Base-by-base conservation (phyloP, 805 yeast genomes). In the Myxozyma neglecta region DNA sequence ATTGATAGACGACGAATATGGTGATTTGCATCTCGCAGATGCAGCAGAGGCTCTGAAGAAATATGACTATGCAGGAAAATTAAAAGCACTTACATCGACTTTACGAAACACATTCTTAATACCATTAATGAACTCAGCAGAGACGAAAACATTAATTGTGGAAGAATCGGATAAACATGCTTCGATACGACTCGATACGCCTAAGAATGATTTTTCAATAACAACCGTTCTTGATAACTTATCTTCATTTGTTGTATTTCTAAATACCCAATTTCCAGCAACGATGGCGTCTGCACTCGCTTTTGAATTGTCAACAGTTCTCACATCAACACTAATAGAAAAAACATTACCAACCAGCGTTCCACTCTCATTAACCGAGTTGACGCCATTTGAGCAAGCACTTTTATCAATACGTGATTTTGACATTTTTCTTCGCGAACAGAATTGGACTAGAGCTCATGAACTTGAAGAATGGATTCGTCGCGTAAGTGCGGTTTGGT, bases 401-500 rank as follows among this genome's bases (percentile, higher is more conserved):
- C 42, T 64, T 29, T n/a, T 13, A 11, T 37, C 42, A n/a, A 42
- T 64, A 14, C 49, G 47, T 18, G n/a, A 34, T 5, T 61, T 64
- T 35, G 67, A 59, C 42, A 24, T 6, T 35, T 53, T 60, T 42
- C 16, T 64, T 55, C n/a, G n/a, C 16, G 29, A 48, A 10, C 51
- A 46, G 37, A 34, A 47, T 5, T 64, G 67, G 67, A 43, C 56
- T 7, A 35, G 16, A 16, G 13, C 53, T 13, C 24, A 34, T 35
- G 66, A 61, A 20, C 57, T 64, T 14, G 43, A 46, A 9, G 66
- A 64, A 8, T 64, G 67, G 67, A 47, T 57, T 6, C 24, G 42
- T 6, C 60, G 67, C n/a, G 59, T 64, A 13, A 60, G 66, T 14
- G 42, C 51, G 6, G 66, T 64, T 11, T 64, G 65, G 66, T 64